Evolutionary conservation across 176 grass and related monocot species (phyloP).

Genomic region (Eleusine indica): DNA sequence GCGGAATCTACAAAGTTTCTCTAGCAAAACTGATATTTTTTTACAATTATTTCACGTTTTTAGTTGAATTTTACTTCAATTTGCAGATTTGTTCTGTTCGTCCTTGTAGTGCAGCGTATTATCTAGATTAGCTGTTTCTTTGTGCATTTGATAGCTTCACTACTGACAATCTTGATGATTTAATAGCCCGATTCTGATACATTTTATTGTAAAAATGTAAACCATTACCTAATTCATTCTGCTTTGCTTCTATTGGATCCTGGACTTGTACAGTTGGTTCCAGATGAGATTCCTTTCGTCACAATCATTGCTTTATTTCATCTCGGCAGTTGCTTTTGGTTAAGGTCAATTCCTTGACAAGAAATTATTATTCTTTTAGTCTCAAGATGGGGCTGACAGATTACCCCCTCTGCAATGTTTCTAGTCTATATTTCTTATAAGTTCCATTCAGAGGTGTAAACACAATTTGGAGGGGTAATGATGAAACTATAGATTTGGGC

Average conservation of each 20-base stretch:
- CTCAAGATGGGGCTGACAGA: not conserved
- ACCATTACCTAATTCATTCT: not conserved
- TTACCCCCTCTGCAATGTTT: not conserved
- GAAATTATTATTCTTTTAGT: constrained; percentile 6
- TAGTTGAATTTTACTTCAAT: not conserved
- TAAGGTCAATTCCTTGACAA: constrained; percentile 24
- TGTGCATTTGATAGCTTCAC: not conserved
- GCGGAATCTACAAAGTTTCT: constrained; percentile 20
- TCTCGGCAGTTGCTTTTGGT: constrained; percentile 35
- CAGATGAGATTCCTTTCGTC: not conserved
- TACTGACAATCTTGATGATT: not conserved
- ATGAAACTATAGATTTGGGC: not conserved
- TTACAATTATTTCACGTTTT: not conserved
- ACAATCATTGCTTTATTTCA: constrained; percentile 31
- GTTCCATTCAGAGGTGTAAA: not conserved
- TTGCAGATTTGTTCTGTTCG: not conserved
- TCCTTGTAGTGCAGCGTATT: not conserved
- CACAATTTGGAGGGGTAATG: not conserved
- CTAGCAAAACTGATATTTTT: not conserved
- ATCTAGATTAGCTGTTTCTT: not conserved
- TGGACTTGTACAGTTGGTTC: constrained; percentile 25
- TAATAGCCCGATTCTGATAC: not conserved
- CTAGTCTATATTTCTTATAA: not conserved
- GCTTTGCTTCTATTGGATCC: constrained; percentile 31
- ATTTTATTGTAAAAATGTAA: constrained; percentile 1